Conservation (phyloP, 768 basidiomycete species). For the Rhodotorula sphaerocarpa region DNA sequence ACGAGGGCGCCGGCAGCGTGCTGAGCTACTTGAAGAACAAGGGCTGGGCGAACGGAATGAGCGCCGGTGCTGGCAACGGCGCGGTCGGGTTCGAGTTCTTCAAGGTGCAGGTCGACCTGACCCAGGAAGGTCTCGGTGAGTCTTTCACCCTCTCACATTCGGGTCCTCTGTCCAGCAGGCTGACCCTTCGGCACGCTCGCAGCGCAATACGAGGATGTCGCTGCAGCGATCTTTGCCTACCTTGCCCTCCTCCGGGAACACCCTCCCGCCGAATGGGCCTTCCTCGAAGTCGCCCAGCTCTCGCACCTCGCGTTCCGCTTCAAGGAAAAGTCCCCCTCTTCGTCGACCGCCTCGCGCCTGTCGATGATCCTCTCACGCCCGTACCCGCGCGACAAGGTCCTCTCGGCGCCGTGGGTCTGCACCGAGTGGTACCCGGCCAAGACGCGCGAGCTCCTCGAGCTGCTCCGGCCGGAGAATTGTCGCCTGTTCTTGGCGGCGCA, state of each 20-base stretch:
- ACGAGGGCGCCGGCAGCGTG: constrained; percentile 66
- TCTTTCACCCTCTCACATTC: constrained; percentile 13
- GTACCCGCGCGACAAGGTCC: constrained; percentile 63
- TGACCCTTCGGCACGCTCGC: constrained; percentile 5
- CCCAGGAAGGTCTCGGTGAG: constrained; percentile 76
- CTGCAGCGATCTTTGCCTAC: constrained; percentile 69
- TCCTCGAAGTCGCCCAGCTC: constrained; percentile 65
- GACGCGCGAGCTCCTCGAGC: constrained; percentile 57
- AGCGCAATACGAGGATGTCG: constrained; percentile 70
- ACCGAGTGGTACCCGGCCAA: constrained; percentile 66
- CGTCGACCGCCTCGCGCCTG: constrained; percentile 68
- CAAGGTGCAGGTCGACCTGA: constrained; percentile 71
- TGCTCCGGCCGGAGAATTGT: constrained; percentile 51
- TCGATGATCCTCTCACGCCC: constrained; percentile 70
- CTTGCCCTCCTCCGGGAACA: constrained; percentile 45
- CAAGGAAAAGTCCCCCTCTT: constrained; percentile 70
- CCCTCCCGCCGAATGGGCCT: constrained; percentile 52
- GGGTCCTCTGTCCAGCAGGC: background rate
- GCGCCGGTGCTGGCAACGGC: constrained; percentile 61
- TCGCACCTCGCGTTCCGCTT: constrained; percentile 73
- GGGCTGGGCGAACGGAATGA: constrained; percentile 48
- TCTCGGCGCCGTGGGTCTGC: constrained; percentile 62
- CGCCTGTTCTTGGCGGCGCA: constrained; percentile 73
- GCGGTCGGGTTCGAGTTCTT: constrained; percentile 72
- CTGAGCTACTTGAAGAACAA: constrained; percentile 71